Conservation (phyloP, 2,329 filamentous ascomycete species). For the Cordyceps fumosorosea region DNA sequence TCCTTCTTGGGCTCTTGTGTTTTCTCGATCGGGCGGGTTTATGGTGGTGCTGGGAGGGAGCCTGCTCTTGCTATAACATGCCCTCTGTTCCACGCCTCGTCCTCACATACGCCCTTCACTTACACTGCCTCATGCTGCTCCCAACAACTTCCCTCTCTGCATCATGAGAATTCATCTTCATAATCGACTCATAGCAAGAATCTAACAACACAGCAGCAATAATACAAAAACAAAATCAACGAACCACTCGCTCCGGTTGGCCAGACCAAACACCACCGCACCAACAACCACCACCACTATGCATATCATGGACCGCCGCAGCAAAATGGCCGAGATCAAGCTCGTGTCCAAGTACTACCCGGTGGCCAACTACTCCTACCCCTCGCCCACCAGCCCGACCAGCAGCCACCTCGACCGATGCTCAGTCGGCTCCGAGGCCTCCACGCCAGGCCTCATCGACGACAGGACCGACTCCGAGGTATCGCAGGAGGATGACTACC, state of each 20-base stretch:
- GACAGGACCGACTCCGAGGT: slow-evolving; percentile 44
- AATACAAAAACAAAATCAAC: neutral
- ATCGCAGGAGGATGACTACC: slow-evolving; percentile 45
- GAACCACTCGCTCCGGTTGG: neutral
- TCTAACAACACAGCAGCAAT: neutral
- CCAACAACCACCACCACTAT: neutral
- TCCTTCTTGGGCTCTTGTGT: slow-evolving; percentile 3
- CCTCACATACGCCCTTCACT: neutral
- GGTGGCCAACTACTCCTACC: slow-evolving; percentile 36
- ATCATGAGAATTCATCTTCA: neutral
- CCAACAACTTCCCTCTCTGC: neutral
- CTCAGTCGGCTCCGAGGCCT: slow-evolving; percentile 40
- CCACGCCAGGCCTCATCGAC: slow-evolving; percentile 43
- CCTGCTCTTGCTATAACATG: slow-evolving; percentile 8
- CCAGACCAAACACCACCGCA: neutral
- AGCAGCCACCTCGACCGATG: slow-evolving; percentile 27
- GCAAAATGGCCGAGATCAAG: slow-evolving; percentile 31
- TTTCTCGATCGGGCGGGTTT: neutral
- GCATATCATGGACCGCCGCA: slow-evolving; percentile 29
- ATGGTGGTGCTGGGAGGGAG: neutral
- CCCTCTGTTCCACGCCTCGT: neutral
- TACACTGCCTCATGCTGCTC: neutral
- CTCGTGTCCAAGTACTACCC: slow-evolving; percentile 34
- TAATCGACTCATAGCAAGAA: neutral
- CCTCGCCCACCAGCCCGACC: slow-evolving; percentile 16